A percentile compares a stretch with the other conserved stretches of the same genome.
These are phyloP conservation scores for Dendrostoma leiphaemia DNA, from an alignment of 2,329 filamentous ascomycete species.

Conservation along the genomic window DNA sequence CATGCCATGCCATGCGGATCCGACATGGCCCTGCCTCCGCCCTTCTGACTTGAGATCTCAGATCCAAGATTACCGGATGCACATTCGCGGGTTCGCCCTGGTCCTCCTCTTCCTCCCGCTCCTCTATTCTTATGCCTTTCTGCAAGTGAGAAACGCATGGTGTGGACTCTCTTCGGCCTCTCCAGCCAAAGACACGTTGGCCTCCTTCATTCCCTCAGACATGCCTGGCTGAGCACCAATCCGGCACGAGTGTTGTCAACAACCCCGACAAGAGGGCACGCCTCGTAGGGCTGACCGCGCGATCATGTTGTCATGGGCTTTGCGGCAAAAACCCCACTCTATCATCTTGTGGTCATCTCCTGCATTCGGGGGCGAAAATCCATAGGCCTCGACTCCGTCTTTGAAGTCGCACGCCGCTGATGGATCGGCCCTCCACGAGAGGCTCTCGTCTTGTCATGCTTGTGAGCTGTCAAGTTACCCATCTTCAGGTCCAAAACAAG, in stretches of 20 bases:
- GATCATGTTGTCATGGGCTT: constrained; percentile 16
- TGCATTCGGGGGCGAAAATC: constrained; percentile 3
- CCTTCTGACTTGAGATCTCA: constrained; percentile 2
- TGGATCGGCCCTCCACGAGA: background rate
- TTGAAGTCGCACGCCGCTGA: constrained; percentile 14
- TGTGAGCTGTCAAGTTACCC: constrained; percentile 15
- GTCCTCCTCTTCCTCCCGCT: background rate
- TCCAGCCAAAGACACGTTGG: constrained; percentile 4
- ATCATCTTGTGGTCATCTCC: constrained; percentile 13
- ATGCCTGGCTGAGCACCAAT: constrained; percentile 6
- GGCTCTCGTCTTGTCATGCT: constrained; percentile 7
- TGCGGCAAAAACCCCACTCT: constrained; percentile 15
- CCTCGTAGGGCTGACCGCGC: constrained; percentile 16
- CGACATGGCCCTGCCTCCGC: constrained; percentile 3
- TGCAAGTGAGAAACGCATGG: constrained; percentile 12
- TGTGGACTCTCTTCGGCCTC: background rate
- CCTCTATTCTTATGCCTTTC: constrained; percentile 3
- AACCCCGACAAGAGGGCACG: constrained; percentile 10
- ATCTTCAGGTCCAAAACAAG: constrained; percentile 14
- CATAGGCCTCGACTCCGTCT: constrained; percentile 12
- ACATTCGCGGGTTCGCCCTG: constrained; percentile 4
- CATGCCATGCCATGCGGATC: too few relatives aligned
- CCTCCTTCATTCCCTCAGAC: background rate
- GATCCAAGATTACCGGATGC: constrained; percentile 16
- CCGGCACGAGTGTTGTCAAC: constrained; percentile 11